Evolutionary conservation across 257 asterid genomes (phyloP), one percentile per base, ranked within the genome.

Genomic region (Craterostigma plantagineum): DNA sequence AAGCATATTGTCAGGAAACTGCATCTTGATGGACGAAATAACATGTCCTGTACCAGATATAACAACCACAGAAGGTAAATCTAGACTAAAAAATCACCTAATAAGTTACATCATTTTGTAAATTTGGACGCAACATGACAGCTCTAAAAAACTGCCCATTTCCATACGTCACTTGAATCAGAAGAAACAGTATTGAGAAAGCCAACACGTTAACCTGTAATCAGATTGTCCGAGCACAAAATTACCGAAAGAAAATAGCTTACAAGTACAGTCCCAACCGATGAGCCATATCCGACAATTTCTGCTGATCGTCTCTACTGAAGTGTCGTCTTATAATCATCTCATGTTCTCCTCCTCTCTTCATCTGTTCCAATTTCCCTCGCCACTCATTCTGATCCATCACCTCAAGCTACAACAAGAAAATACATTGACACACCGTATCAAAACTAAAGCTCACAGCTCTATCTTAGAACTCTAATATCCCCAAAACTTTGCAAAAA

Each of bases 381-480:
- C 78, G 72, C 98, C 98, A 87, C 64, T 87, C 95, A 58, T 66
- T 70, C 54, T 66, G 81, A 63, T 82, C 77, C 90, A 87, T 70
- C 52, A 57, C 61, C 70, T 79, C 98, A 60, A 70, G 57, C 95
- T 87, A 64, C 63, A 62, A 30, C 54, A 48, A 52, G 14, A 42
- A 55, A 42, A 52, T 43, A 61, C 18, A 7, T 14, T 16, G 14
- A 33, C 13, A 40, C n/a, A n/a, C 9, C 17, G 33, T 1, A 12
- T 3, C 17, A 43, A 43, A 43, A 43, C 3, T 16, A n/a, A n/a
- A n/a, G n/a, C n/a, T n/a, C n/a, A n/a, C n/a, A n/a, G n/a, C 30
- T n/a, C n/a, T n/a, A n/a, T n/a, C n/a, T n/a, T n/a, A n/a, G n/a
- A n/a, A n/a, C n/a, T n/a, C n/a, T n/a, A n/a, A n/a, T n/a, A n/a